Evolutionary conservation across 768 basidiomycete genomes (phyloP), one percentile per base, ranked within the genome.

Genomic region (Lentinus tigrinus): DNA sequence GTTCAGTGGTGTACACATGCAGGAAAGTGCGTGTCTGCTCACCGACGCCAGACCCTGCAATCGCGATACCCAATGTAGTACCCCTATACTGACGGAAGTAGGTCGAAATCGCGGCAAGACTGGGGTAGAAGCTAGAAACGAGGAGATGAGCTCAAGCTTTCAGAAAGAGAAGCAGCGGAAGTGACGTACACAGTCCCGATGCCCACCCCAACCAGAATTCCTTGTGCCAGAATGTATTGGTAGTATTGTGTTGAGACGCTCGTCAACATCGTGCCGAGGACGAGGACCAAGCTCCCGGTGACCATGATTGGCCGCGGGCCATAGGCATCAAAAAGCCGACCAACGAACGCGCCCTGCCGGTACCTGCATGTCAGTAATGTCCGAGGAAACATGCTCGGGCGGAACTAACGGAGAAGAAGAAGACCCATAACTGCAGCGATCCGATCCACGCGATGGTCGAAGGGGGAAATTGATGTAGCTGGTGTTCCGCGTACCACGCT

Each of bases 371-470:
- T 61, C 60, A 27, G 8, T 37, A 54, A 51, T 34, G 4, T 21
- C 9, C 34, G 36, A 2, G 37, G 26, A 17, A 4, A 9, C 16
- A 10, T 3, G 6, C 4, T 17, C 24, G 21, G 19, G 26, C 40
- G 49, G 42, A 47, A 39, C 84, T 48, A 66, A 88, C 87, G 58
- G 83, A 82, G 63, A 86, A 81, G 74, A 88, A 88, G 70, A 89
- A 88, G 23, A 81, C 74, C 79, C 82, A 88, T 7, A 89, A 72
- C 65, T 89, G 87, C 47, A 88, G 63, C 1, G 84, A 84, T 10
- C 87, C 88, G 63, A 89, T 87, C 64, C 87, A 88, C 3, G 87
- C 84, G 60, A 89, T 85, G 23, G 76, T 79, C 37, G 82, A 84
- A 14, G 83, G 73, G 14, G 82, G 70, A 36, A 78, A 61, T 61